Evolutionary conservation across 306 rosid genomes (phyloP).

Genomic region (Carpinus fangiana): DNA sequence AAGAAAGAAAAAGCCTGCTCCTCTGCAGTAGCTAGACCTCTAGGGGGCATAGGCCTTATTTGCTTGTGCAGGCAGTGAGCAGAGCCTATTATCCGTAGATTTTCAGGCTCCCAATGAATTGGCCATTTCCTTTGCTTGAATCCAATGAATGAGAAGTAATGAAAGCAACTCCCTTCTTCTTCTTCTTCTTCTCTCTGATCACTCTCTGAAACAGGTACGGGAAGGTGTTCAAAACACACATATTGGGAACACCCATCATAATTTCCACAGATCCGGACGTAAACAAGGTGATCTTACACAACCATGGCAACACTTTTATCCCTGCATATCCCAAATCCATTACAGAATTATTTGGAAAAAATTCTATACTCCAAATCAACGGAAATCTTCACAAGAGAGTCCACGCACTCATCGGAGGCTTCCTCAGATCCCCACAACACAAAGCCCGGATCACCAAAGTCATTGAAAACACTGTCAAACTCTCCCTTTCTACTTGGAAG

Average conservation of each 20-base stretch:
- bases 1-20: slow-evolving; percentile 23
- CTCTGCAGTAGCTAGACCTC: slow-evolving; percentile 20
- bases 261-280: slow-evolving; percentile 84
- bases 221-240: slow-evolving; percentile 73
- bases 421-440: slow-evolving; percentile 64
- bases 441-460: slow-evolving; percentile 65
- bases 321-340: slow-evolving; percentile 98
- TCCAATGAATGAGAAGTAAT: not conserved
- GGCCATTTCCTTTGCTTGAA: not conserved
- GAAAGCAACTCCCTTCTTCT: not conserved
- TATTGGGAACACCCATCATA: slow-evolving; percentile 77
- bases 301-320: slow-evolving; percentile 64
- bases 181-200: not conserved
- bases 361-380: slow-evolving; percentile 68
- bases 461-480: slow-evolving; percentile 58
- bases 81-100: slow-evolving; percentile 12
- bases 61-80: slow-evolving; percentile 35
- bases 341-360: slow-evolving; percentile 65
- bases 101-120: slow-evolving; percentile 23
- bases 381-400: slow-evolving; percentile 63
- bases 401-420: slow-evolving; percentile 67
- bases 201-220: slow-evolving; percentile 58
- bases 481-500: slow-evolving; percentile 58
- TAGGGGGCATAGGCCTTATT: slow-evolving; percentile 8
- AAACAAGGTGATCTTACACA: slow-evolving; percentile 70